Evolutionary conservation across 2,329 filamentous ascomycete genomes (phyloP).

Genomic region (Epichloe elymi): DNA sequence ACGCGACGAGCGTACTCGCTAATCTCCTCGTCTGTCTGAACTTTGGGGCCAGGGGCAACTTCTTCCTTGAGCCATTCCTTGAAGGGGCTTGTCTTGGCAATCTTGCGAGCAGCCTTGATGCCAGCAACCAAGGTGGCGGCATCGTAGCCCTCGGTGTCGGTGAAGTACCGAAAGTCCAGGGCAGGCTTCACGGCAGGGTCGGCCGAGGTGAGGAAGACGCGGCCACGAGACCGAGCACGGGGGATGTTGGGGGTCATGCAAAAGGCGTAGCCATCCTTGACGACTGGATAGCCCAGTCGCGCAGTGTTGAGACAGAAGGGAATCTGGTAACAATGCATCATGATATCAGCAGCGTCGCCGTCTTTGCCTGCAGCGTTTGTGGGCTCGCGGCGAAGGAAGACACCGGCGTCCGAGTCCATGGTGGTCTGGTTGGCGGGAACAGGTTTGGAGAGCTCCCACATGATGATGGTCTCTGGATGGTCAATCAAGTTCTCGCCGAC

Average conservation of each 20-base stretch:
- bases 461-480: conserved; percentile 47
- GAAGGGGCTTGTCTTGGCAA: conserved; percentile 65
- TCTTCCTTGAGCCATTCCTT: conserved; percentile 73
- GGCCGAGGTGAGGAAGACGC: conserved; percentile 62
- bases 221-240: conserved; percentile 64
- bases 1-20: conserved; percentile 69
- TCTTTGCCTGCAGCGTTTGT: conserved; percentile 55
- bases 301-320: conserved; percentile 80
- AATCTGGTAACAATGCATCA: conserved; percentile 97
- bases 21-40: conserved; percentile 67
- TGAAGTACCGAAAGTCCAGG: conserved; percentile 83
- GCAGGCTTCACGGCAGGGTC: conserved; percentile 69
- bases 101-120: conserved; percentile 62
- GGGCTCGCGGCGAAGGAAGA: conserved; percentile 70
- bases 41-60: conserved; percentile 60
- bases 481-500: conserved; percentile 50
- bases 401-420: conserved; percentile 81
- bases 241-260: conserved; percentile 92
- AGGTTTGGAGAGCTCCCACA: conserved; percentile 68
- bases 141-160: conserved; percentile 74
- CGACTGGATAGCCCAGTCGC: conserved; percentile 55
- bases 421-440: conserved; percentile 69
- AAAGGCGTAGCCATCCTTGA: conserved; percentile 65
- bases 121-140: conserved; percentile 69
- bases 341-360: conserved; percentile 68